Evolutionary conservation across 768 basidiomycete genomes (phyloP).

Genomic region (Pleurotus djamor): DNA sequence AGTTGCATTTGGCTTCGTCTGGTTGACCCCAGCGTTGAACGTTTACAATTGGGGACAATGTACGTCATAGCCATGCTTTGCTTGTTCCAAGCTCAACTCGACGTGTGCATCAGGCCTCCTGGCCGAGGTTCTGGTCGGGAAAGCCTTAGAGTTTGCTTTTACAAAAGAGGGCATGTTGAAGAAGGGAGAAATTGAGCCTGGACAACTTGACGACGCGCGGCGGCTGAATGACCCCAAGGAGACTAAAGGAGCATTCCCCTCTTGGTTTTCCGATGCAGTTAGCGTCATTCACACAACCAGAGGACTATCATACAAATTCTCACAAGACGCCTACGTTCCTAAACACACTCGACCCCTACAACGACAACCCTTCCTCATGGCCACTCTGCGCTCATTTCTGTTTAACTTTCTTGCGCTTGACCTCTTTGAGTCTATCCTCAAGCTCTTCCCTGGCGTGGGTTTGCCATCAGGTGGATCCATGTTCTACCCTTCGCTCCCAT

Average conservation of each 20-base stretch:
- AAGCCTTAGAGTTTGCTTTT: slow-evolving; percentile 63
- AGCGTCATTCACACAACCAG: slow-evolving; percentile 60
- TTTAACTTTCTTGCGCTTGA: slow-evolving; percentile 59
- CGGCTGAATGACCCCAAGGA: too few relatives aligned
- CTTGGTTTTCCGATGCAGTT: slow-evolving; percentile 59
- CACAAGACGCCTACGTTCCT: slow-evolving; percentile 55
- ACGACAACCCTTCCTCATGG: slow-evolving; percentile 52
- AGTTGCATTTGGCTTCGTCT: slow-evolving; percentile 55
- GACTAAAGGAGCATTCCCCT: slow-evolving; percentile 20
- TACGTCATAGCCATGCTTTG: slow-evolving; percentile 25
- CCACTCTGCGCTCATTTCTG: slow-evolving; percentile 51
- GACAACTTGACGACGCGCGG: slow-evolving; percentile 32
- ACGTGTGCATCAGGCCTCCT: slow-evolving; percentile 31
- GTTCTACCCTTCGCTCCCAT: slow-evolving; percentile 53
- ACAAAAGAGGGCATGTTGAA: slow-evolving; percentile 68
- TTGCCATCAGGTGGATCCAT: slow-evolving; percentile 64
- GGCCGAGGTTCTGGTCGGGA: slow-evolving; percentile 52
- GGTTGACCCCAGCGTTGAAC: slow-evolving; percentile 51
- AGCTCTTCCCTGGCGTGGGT: slow-evolving; percentile 68
- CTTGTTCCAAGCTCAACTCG: not conserved
- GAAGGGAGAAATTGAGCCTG: slow-evolving; percentile 54
- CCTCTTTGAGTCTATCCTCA: slow-evolving; percentile 57
- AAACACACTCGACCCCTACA: slow-evolving; percentile 46
- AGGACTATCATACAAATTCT: slow-evolving; percentile 71
- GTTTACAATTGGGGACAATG: slow-evolving; percentile 74